Percentiles rank a stretch among this genome's conserved stretches.
phyloP scores from a whole-genome alignment of 176 grass and related monocot species.

The Aegilops speltoides region DNA sequence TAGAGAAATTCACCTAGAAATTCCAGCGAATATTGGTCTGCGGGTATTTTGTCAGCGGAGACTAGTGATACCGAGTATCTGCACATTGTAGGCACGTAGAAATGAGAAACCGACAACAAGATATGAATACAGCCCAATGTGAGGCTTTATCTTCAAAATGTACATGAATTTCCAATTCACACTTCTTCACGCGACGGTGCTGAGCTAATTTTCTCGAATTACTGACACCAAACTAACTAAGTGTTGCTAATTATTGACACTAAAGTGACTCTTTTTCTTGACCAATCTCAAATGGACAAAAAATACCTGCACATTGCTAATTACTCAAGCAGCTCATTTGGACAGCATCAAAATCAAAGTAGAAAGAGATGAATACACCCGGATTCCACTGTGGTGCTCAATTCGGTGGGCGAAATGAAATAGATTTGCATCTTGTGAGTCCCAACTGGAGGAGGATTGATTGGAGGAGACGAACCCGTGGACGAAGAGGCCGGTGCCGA shows the following conservation, averaged over 20 bases:
- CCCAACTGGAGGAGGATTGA: background rate
- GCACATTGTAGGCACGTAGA: background rate
- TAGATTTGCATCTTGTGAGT: background rate
- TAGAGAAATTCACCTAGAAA: constrained; percentile 52
- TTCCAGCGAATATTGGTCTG: constrained; percentile 68
- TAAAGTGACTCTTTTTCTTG: background rate
- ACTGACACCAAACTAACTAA: background rate
- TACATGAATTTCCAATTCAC: background rate
- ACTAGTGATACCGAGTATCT: constrained; percentile 84
- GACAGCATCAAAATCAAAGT: too few relatives aligned
- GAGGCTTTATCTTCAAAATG: background rate
- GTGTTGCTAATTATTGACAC: background rate
- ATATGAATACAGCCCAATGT: background rate
- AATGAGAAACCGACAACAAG: background rate
- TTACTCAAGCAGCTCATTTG: too few relatives aligned
- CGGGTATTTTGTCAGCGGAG: constrained; percentile 48
- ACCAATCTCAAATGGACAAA: too few relatives aligned
- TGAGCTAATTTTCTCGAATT: too few relatives aligned
- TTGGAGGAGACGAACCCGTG: constrained; percentile 40
- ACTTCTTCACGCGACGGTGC: background rate
- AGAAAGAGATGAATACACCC: too few relatives aligned
- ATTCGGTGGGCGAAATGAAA: too few relatives aligned
- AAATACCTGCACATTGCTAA: too few relatives aligned
- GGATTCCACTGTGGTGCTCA: background rate
- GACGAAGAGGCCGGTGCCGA: constrained; percentile 70